These are phyloP conservation scores for Hypoxylon rickii DNA, from an alignment of 495 filamentous ascomycete species.

Conservation along the genomic window DNA sequence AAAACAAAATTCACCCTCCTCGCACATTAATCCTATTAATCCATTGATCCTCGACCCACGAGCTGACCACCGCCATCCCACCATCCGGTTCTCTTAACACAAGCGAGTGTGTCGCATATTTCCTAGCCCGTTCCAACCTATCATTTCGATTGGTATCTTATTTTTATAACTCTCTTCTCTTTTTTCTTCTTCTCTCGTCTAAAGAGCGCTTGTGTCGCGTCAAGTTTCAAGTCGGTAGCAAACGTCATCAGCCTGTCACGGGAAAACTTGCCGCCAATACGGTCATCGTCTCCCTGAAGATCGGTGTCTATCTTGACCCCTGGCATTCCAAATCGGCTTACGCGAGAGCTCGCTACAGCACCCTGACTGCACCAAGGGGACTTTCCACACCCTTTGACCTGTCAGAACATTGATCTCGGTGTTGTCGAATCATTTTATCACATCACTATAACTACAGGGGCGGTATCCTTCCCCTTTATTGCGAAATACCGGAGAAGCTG, in stretches of 20 bases:
- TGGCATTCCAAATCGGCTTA: conserved; percentile 14
- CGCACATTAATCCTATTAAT: conserved; percentile 9
- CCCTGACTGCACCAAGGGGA: conserved; percentile 14
- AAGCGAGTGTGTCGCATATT: conserved; percentile 18
- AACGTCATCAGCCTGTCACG: conserved; percentile 31
- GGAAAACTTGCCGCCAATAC: conserved; percentile 14
- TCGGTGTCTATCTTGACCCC: conserved; percentile 26
- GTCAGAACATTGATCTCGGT: too few species aligned
- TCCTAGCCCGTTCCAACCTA: conserved; percentile 23
- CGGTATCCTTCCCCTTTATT: conserved; percentile 17
- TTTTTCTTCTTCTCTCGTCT: conserved; percentile 1
- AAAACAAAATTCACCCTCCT: conserved; percentile 15
- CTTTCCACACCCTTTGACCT: too few species aligned
- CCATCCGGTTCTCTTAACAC: neutral
- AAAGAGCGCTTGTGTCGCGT: conserved; percentile 16
- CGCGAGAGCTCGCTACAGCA: conserved; percentile 15
- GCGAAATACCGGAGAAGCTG: conserved; percentile 24
- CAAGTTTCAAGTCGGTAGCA: conserved; percentile 23
- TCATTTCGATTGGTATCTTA: conserved; percentile 34
- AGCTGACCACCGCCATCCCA: conserved; percentile 20
- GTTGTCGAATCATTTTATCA: too few species aligned
- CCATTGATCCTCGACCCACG: conserved; percentile 21
- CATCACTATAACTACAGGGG: too few species aligned
- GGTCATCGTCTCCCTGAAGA: conserved; percentile 28
- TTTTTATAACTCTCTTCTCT: conserved; percentile 12